Evolutionary conservation across 495 filamentous ascomycete genomes (phyloP), one percentile per base, ranked within the genome.

Genomic region (Trichoderma orchidacearum): DNA sequence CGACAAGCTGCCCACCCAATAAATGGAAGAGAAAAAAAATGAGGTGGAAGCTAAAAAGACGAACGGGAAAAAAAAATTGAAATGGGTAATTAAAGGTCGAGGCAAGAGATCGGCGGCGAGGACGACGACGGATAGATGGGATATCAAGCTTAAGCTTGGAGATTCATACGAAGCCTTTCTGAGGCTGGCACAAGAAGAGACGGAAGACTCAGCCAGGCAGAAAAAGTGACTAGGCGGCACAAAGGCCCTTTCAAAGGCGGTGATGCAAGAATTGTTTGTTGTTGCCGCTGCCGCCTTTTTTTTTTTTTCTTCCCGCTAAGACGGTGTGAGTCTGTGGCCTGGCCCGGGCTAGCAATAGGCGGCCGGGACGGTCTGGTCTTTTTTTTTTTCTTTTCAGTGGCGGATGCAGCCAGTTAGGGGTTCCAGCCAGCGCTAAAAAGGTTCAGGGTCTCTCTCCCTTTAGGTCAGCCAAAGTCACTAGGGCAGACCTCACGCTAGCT

Each of bases 1-100:
- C 38, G n/a, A 48, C 38, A 17, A 23, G 38, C 38, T 48, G 38
- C 38, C 38, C 38, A 48, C 38, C 38, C 38, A 48, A 25, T 23
- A 25, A 7, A n/a, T n/a, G n/a, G n/a, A n/a, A 9, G 25, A 8
- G 13, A 48, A 25, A 18, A 25, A 48, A 48, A 48, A 23, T 60
- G 55, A 38, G 45, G 55, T 54, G 62, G 56, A 54, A 61, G 61
- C n/a, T n/a, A n/a, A n/a, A n/a, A n/a, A n/a, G 57, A 36, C 54
- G 55, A 61, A 57, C 58, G 61, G 55, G 55, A 62, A 57, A 68
- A 69, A 69, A 68, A 68, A 65, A 68, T 69, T 68, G 25, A 21
- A 48, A 23, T 21, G 25, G 38, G 25, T 9, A 48, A 34, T 34
- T 48, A 25, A 48, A 6, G 32, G n/a, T 15, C 11, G n/a, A 15